phyloP scores from a whole-genome alignment of 148 eudicot genomes.

The Vaccinium myrtillus region DNA sequence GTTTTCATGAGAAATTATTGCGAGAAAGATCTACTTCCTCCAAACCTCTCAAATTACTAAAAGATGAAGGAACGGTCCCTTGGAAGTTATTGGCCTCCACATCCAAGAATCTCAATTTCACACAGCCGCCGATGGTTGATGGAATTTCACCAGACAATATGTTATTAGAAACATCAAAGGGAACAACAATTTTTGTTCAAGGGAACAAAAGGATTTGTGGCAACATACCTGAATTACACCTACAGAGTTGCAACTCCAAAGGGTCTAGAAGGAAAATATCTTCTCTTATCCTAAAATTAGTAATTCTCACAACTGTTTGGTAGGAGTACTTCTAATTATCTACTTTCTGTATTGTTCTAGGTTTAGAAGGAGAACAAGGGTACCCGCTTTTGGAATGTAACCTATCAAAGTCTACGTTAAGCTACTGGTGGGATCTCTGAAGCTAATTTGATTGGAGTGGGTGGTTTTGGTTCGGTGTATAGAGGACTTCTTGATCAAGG shows the following conservation, averaged over 20 bases:
- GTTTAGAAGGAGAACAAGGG: background rate
- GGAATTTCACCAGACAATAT: conserved; percentile 5
- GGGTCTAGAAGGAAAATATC: background rate
- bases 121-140: background rate
- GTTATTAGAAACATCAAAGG: background rate
- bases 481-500: too few relatives aligned
- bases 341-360: background rate
- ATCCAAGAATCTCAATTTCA: background rate
- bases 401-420: background rate
- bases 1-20: conserved; percentile 7
- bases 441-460: background rate
- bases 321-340: background rate
- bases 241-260: background rate
- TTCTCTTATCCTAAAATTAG: background rate
- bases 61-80: background rate
- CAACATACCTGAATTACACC: background rate
- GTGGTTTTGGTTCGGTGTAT: background rate
- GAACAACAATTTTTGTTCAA: background rate
- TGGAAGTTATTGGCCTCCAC: background rate
- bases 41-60: conserved; percentile 4
- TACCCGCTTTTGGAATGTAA: background rate
- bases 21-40: background rate
- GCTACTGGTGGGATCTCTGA: background rate
- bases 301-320: background rate
- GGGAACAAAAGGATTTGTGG: background rate